phyloP scores from a whole-genome alignment of 1,284 basidiomycete genomes.

The Trichosporon sp. region DNA sequence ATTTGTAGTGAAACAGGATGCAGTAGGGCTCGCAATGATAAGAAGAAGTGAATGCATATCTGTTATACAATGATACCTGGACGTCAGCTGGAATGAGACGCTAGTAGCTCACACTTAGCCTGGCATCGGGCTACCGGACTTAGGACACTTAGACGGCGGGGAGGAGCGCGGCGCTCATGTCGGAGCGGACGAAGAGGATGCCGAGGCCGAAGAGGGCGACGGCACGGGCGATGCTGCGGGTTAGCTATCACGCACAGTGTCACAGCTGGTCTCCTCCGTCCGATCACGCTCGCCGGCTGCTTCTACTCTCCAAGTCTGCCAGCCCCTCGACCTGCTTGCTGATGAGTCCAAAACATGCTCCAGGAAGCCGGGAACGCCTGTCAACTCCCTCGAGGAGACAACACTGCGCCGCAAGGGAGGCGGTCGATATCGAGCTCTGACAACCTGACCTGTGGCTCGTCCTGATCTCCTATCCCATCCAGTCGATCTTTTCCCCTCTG shows the following conservation, averaged over 20 bases:
- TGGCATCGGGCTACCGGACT: background rate
- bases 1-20: background rate
- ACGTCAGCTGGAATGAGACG: background rate
- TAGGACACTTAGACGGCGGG: slow-evolving; percentile 17
- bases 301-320: too few relatives aligned
- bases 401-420: too few relatives aligned
- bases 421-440: too few relatives aligned
- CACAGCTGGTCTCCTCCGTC: too few relatives aligned
- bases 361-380: too few relatives aligned
- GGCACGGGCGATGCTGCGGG: slow-evolving; percentile 20
- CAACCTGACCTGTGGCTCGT: too few relatives aligned
- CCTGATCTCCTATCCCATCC: too few relatives aligned
- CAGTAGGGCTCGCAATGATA: background rate
- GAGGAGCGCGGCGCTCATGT: slow-evolving; percentile 15
- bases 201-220: slow-evolving; percentile 19
- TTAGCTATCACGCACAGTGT: background rate
- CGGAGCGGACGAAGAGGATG: slow-evolving; percentile 17
- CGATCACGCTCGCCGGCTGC: too few relatives aligned
- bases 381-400: too few relatives aligned
- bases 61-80: slow-evolving; percentile 20
- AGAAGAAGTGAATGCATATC: slow-evolving; percentile 19
- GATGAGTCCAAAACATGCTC: too few relatives aligned
- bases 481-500: too few relatives aligned
- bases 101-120: background rate
- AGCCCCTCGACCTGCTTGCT: background rate